phyloP scores from a whole-genome alignment of 139 green algal species.

The Axilococcus clingmanii region DNA sequence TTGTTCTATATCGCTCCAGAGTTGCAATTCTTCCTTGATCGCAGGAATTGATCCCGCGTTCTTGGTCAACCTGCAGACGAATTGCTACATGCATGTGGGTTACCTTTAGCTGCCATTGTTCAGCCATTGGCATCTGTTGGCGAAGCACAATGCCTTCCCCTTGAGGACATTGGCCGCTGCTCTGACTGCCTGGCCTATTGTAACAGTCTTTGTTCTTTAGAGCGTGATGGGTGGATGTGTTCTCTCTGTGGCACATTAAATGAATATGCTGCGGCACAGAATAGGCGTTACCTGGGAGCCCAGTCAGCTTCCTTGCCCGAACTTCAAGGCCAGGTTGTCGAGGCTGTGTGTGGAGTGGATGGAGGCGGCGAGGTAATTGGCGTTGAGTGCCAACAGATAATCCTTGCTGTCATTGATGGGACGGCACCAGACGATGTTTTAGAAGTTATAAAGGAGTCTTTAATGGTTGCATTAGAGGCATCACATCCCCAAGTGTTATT shows the following conservation, averaged over 20 bases:
- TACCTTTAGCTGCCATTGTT: slow-evolving; percentile 51
- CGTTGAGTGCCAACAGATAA: too few relatives aligned
- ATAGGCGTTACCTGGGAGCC: background rate
- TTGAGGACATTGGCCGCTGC: slow-evolving; percentile 4
- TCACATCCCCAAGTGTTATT: too few relatives aligned
- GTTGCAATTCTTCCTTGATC: too few relatives aligned
- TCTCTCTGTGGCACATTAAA: background rate
- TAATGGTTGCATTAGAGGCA: slow-evolving; percentile 65
- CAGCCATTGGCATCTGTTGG: too few relatives aligned
- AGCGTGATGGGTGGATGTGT: background rate
- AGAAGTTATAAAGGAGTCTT: slow-evolving; percentile 55
- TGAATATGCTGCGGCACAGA: background rate
- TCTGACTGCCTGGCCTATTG: background rate
- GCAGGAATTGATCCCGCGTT: too few relatives aligned
- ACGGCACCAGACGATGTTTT: slow-evolving; percentile 45
- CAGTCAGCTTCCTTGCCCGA: too few relatives aligned
- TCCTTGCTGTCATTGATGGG: slow-evolving; percentile 47
- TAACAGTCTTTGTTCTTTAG: background rate
- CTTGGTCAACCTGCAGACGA: slow-evolving; percentile 22
- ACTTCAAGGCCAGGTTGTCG: too few relatives aligned
- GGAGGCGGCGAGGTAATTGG: too few relatives aligned
- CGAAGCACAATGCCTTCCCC: too few relatives aligned
- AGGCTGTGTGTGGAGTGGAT: too few relatives aligned
- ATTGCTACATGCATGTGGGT: slow-evolving; percentile 49
- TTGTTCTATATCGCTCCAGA: too few relatives aligned